Base-by-base conservation (phyloP, 208 protist genomes). In the Crithidia fasciculata region DNA sequence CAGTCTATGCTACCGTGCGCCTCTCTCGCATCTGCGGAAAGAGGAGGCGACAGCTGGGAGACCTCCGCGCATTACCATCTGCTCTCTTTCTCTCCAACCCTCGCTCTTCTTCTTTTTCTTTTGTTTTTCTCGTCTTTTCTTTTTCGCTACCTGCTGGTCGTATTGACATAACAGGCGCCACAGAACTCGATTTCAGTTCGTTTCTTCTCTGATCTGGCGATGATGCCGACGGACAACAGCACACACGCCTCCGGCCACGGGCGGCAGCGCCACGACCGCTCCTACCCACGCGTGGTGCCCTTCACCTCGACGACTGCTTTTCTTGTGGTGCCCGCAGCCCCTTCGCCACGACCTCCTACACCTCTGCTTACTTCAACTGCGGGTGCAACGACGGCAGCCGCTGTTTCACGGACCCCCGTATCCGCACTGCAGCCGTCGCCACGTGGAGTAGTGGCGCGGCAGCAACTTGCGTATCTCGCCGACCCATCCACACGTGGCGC, bases 251-350 rank as follows among this genome's bases (percentile, higher is more conserved):
- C n/a, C 39, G 9, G 12, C 5, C 64, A 40, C 4, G 64, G 55
- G 39, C 4, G 5, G 4, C 49, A 40, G 52, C 40, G 16, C 8
- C 49, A 50, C n/a, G 64, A 8, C 37, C 10, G 16, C n/a, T 7
- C 52, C 3, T 58, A 71, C 28, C 66, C 66, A 8, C 54, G 44
- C n/a, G 43, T 78, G 5, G 58, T 78, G 58, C 5, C 73, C n/a
- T 67, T 68, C 65, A 78, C 73, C 2, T 50, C 44, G 39, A 78
- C 73, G 13, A 78, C 73, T 0, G 73, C 64, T 9, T 78, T 78
- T 49, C 41, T 68, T n/a, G 44, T 78, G 6, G 50, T 44, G 45
- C 49, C 73, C 2, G 12, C 45, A 8, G 7, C 39, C 7, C 37
- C 41, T 4, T 28, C 41, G 40, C 13, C 41, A 15, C 61, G 8